Evolutionary conservation across 192 early-diverging fungal species (phyloP).

Genomic region (Geranomyces variabilis): DNA sequence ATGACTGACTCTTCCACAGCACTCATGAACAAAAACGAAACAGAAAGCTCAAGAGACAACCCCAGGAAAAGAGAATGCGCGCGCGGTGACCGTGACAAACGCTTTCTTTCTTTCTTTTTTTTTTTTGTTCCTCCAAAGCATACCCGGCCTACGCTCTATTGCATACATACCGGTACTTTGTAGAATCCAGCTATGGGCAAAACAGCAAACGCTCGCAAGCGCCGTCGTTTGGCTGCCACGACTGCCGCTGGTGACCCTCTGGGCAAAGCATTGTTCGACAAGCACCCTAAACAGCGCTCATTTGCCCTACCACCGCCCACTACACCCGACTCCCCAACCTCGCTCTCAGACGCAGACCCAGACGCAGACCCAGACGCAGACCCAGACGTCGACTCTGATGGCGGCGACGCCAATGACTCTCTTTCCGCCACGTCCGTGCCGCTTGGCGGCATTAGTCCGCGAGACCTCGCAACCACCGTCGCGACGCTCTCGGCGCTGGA

Average conservation of each 20-base stretch:
- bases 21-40: too few species aligned
- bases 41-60: too few species aligned
- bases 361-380: conserved; percentile 11
- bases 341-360: background rate
- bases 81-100: too few species aligned
- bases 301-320: background rate
- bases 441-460: conserved; percentile 13
- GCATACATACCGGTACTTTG: too few species aligned
- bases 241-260: background rate
- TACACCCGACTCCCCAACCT: background rate
- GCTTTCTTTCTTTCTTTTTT: too few species aligned
- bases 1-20: conserved; percentile 7
- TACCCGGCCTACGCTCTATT: too few species aligned
- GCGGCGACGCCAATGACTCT: background rate
- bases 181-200: conserved; percentile 56
- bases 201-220: conserved; percentile 57
- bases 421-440: background rate
- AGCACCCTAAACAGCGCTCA: background rate
- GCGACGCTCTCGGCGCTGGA: conserved; percentile 48
- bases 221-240: conserved; percentile 49
- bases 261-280: background rate
- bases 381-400: conserved; percentile 3
- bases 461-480: conserved; percentile 55
- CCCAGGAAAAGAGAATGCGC: too few species aligned
- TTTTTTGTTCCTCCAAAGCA: too few species aligned